phyloP scores from a whole-genome alignment of 495 filamentous ascomycete genomes.

The Hyaloscypha hepaticicola region DNA sequence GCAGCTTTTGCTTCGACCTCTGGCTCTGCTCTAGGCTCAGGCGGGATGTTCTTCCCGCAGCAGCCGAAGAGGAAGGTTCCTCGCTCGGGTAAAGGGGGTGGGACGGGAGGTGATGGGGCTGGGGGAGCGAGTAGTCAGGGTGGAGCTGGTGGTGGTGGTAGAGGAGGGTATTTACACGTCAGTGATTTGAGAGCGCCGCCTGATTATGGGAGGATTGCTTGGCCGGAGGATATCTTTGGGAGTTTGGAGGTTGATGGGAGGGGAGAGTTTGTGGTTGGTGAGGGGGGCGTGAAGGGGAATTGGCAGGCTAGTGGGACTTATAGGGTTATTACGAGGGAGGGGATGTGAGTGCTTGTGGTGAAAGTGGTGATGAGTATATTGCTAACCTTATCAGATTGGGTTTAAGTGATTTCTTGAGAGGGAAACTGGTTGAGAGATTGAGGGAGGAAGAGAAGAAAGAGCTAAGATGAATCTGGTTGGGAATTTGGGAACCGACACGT shows the following conservation, averaged over 20 bases:
- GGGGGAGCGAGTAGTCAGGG: slow-evolving; percentile 81
- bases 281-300: slow-evolving; percentile 41
- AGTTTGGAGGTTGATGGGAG: slow-evolving; percentile 80
- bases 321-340: slow-evolving; percentile 65
- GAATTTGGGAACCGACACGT: not conserved
- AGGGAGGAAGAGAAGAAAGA: slow-evolving; percentile 40
- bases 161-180: slow-evolving; percentile 88
- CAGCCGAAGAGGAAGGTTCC: slow-evolving; percentile 37
- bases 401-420: slow-evolving; percentile 54
- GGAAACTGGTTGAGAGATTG: slow-evolving; percentile 53
- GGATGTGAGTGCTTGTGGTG: slow-evolving; percentile 55
- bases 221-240: slow-evolving; percentile 91
- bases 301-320: slow-evolving; percentile 68
- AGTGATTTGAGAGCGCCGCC: slow-evolving; percentile 80
- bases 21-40: slow-evolving; percentile 66
- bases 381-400: slow-evolving; percentile 45
- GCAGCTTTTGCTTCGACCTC: slow-evolving; percentile 74
- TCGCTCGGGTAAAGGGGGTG: slow-evolving; percentile 43
- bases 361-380: slow-evolving; percentile 2
- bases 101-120: slow-evolving; percentile 56
- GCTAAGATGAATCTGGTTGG: not conserved
- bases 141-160: slow-evolving; percentile 75
- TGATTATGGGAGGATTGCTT: slow-evolving; percentile 87
- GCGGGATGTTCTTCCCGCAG: slow-evolving; percentile 61
- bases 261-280: slow-evolving; percentile 63